Base-by-base conservation (phyloP, 768 basidiomycete genomes). In the Coprinopsis strossmayeri region DNA sequence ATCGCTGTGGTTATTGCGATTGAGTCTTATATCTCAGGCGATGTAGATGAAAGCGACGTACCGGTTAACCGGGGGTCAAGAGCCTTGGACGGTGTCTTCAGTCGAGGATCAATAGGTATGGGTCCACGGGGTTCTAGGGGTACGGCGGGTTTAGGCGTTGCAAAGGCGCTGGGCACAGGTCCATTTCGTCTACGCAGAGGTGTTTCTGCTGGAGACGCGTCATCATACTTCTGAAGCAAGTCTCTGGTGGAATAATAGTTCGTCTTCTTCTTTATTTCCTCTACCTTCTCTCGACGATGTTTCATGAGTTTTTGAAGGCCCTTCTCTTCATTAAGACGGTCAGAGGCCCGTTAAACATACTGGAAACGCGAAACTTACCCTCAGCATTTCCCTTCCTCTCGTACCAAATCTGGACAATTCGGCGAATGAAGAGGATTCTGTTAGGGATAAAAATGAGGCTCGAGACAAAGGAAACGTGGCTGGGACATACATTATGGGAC, bases 231-330 rank as follows among this genome's bases (percentile, higher is more conserved):
- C 61, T 95, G 91, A 15, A 99, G 72, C 38, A 99, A 73, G 57
- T 86, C 90, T 45, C 88, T 83, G 24, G 93, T 99, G 10, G 80
- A 81, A 61, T 99, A 91, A 65, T 90, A 99, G 57, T 97, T 95
- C 1, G 94, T 97, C 63, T 89, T 92, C 71, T 92, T 91, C 76
- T 99, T 99, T 56, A 98, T 90, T 56, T 96, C 94, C 54, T 95
- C 92, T 30, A 99, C 78, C 60, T 89, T 92, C 20, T 76, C 73
- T 17, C 89, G 84, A 53, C 94, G 91, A 58, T 85, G 72, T 59
- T 84, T 85, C 60, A 87, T 74, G 2, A 93, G 70, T 1, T 65
- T 64, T 48, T 84, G 83, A 15, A 98, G 73, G 2, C 81, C 81
- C 62, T 81, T 87, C 66, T 98, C 94, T 96, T 61, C 11, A 48